These are phyloP conservation scores for Xylaria sp. DNA, from an alignment of 2,329 filamentous ascomycete genomes.

Conservation along the genomic window DNA sequence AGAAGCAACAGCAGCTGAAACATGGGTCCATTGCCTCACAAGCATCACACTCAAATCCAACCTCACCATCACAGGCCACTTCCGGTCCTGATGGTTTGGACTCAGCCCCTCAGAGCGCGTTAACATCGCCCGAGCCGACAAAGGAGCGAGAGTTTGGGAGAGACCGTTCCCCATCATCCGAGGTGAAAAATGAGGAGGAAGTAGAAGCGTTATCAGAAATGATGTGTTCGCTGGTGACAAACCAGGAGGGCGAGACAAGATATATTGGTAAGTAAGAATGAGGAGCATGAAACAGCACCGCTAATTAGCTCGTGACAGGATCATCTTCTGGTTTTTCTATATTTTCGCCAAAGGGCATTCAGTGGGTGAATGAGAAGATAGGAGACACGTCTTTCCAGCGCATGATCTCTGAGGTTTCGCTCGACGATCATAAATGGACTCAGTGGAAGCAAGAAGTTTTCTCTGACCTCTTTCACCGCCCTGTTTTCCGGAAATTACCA, in stretches of 20 bases:
- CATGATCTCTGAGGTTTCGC: slow-evolving; percentile 91
- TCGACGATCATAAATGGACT: slow-evolving; percentile 95
- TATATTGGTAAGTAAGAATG: slow-evolving; percentile 78
- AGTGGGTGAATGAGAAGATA: slow-evolving; percentile 98
- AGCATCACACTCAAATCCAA: slow-evolving; percentile 60
- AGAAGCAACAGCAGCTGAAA: slow-evolving; percentile 65
- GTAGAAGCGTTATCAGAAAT: slow-evolving; percentile 93
- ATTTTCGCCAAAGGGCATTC: slow-evolving; percentile 96
- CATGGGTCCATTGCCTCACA: slow-evolving; percentile 62
- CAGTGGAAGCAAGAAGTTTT: slow-evolving; percentile 99
- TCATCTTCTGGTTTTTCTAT: slow-evolving; percentile 99
- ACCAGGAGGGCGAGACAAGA: slow-evolving; percentile 91
- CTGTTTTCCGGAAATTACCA: slow-evolving; percentile 84
- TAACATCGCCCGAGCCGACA: slow-evolving; percentile 63
- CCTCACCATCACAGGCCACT: slow-evolving; percentile 62
- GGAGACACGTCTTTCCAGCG: slow-evolving; percentile 94
- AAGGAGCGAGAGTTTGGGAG: slow-evolving; percentile 55
- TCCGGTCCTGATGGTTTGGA: slow-evolving; percentile 57
- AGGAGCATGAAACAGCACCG: not conserved
- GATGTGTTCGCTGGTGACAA: slow-evolving; percentile 98
- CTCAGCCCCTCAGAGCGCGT: slow-evolving; percentile 64
- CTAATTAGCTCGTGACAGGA: slow-evolving; percentile 60
- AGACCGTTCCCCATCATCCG: slow-evolving; percentile 55
- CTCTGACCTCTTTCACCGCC: slow-evolving; percentile 86
- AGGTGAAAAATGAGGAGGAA: slow-evolving; percentile 69